Evolutionary conservation across 228 moss, liverwort and hornwort species (phyloP).

Genomic region (Sphagnum fallax): DNA sequence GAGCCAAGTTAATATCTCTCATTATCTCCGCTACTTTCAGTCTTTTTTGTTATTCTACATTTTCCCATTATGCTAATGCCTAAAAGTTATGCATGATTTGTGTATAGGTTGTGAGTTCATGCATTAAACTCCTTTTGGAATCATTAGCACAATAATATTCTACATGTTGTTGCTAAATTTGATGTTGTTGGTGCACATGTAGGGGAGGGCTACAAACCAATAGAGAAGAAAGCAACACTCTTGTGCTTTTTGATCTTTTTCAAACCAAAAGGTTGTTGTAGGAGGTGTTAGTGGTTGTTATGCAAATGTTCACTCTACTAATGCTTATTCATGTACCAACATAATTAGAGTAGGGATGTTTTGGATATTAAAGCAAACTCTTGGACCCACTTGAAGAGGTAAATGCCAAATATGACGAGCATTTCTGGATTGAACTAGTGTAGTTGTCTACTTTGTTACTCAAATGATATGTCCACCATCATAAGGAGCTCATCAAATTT

Average conservation of each 20-base stretch:
- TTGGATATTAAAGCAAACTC: slow-evolving; percentile 87
- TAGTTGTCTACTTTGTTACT: slow-evolving; percentile 88
- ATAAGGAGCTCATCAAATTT: slow-evolving; percentile 99
- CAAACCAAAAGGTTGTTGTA: slow-evolving; percentile 80
- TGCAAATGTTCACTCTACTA: slow-evolving; percentile 97
- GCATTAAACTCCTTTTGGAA: background rate
- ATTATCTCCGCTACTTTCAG: background rate
- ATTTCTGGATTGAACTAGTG: slow-evolving; percentile 90
- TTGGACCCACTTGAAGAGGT: slow-evolving; percentile 97
- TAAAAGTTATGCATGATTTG: background rate
- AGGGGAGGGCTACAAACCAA: slow-evolving; percentile 86
- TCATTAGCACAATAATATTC: no score
- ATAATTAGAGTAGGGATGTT: slow-evolving; percentile 94
- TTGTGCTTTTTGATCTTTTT: slow-evolving; percentile 87
- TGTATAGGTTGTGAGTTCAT: background rate
- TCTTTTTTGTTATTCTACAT: background rate
- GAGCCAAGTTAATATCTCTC: slow-evolving; percentile 49
- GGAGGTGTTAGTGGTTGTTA: slow-evolving; percentile 94
- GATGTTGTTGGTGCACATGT: slow-evolving; percentile 40
- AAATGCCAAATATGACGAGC: slow-evolving; percentile 99
- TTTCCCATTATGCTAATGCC: background rate
- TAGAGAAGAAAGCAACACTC: slow-evolving; percentile 86
- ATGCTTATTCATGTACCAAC: slow-evolving; percentile 98
- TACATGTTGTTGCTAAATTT: background rate
- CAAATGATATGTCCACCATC: slow-evolving; percentile 98